A percentile compares a stretch with the other conserved stretches of the same genome.
Conservation (phyloP, 129 eudicot species). For the Cynara cardunculus region DNA sequence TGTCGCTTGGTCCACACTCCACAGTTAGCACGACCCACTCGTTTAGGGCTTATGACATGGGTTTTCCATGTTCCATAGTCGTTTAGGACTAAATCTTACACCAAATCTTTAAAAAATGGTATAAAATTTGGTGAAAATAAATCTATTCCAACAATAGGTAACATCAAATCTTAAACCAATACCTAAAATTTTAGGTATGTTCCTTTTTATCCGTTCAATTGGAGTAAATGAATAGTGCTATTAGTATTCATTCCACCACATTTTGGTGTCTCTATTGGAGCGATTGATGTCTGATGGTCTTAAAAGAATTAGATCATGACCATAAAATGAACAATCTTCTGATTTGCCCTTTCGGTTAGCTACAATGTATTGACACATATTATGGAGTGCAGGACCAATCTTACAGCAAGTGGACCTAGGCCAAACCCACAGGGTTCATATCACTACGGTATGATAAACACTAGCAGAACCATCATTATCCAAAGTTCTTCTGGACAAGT, state of each 20-base stretch:
- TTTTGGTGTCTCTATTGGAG: too few relatives aligned
- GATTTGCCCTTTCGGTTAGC: background rate
- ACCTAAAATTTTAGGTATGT: background rate
- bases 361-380: background rate
- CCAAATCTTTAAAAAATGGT: too few relatives aligned
- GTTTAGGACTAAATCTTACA: too few relatives aligned
- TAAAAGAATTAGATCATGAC: background rate
- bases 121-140: too few relatives aligned
- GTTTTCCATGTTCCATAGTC: too few relatives aligned
- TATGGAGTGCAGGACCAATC: conserved; percentile 40
- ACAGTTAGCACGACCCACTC: background rate
- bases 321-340: too few relatives aligned
- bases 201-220: background rate
- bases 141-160: background rate
- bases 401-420: conserved; percentile 55
- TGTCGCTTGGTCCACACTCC: background rate
- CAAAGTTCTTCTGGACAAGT: conserved; percentile 46
- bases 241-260: too few relatives aligned
- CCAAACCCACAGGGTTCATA: conserved; percentile 64
- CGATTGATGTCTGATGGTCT: too few relatives aligned
- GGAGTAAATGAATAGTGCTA: background rate
- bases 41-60: too few relatives aligned
- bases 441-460: conserved; percentile 47
- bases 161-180: background rate
- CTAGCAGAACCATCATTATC: conserved; percentile 35